Percentiles rank a stretch among this genome's conserved stretches.
Evolutionary conservation across 805 yeast species (phyloP).

Genomic region (Kazachstania psychrophila): DNA sequence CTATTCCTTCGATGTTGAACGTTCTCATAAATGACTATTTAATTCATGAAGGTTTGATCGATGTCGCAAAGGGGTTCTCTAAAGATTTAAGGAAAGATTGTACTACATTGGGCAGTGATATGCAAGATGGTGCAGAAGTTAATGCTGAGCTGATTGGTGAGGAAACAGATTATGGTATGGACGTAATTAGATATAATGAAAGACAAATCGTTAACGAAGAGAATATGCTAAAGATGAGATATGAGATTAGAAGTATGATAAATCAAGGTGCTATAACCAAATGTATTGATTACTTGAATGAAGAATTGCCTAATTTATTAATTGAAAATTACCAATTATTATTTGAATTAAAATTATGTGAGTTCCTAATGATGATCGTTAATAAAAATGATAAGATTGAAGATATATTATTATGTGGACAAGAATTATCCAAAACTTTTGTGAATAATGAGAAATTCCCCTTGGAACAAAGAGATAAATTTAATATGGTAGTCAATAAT

Average conservation of each 20-base stretch:
- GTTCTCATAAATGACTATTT: constrained; percentile 36
- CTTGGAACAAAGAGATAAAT: constrained; percentile 22
- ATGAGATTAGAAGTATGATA: constrained; percentile 37
- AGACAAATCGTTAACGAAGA: constrained; percentile 29
- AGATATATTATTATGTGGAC: constrained; percentile 16
- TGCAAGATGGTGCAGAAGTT: constrained; percentile 17
- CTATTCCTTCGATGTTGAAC: constrained; percentile 23
- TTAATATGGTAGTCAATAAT: constrained; percentile 34
- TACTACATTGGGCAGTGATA: neutral
- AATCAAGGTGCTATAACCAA: constrained; percentile 38
- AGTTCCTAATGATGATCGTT: constrained; percentile 16
- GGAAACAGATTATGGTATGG: constrained; percentile 9
- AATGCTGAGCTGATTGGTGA: constrained; percentile 11
- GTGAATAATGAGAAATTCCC: constrained; percentile 12
- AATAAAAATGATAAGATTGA: constrained; percentile 7
- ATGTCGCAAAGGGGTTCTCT: constrained; percentile 43
- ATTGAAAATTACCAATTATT: constrained; percentile 16
- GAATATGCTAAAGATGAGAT: constrained; percentile 34
- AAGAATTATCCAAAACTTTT: constrained; percentile 19
- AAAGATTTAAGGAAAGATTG: constrained; percentile 31
- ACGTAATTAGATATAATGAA: constrained; percentile 22
- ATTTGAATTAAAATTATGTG: constrained; percentile 25
- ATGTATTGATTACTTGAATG: constrained; percentile 32
- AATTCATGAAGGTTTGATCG: constrained; percentile 48
- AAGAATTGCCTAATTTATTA: constrained; percentile 21